Evolutionary conservation across 2,329 filamentous ascomycete species (phyloP).

Genomic region (Neonectria faginata): DNA sequence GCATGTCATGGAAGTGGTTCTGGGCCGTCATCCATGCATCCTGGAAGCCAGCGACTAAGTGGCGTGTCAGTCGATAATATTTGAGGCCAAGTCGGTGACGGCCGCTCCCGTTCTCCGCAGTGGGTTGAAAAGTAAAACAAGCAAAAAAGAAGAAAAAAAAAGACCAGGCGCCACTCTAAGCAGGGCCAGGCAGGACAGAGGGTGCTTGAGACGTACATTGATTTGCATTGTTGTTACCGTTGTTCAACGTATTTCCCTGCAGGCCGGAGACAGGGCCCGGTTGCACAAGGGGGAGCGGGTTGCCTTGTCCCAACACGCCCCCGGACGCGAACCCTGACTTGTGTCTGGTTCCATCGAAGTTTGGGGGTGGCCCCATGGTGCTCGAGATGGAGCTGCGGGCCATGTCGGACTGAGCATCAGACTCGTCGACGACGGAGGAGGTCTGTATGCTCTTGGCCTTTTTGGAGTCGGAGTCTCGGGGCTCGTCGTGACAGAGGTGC

Average conservation of each 20-base stretch:
- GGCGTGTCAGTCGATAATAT: conserved; percentile 45
- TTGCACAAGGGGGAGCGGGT: conserved; percentile 76
- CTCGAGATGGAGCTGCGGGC: conserved; percentile 66
- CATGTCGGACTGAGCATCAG: conserved; percentile 63
- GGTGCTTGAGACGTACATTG: conserved; percentile 72
- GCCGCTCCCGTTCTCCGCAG: conserved; percentile 42
- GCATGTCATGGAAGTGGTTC: conserved; percentile 87
- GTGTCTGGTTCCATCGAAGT: conserved; percentile 51
- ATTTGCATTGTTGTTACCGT: conserved; percentile 70
- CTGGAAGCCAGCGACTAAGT: conserved; percentile 79
- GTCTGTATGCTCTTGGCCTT: conserved; percentile 73
- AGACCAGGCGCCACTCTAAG: conserved; percentile 30
- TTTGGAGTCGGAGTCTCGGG: conserved; percentile 84
- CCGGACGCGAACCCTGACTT: conserved; percentile 59
- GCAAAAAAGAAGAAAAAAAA: conserved; percentile 33
- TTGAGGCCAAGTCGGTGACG: conserved; percentile 37
- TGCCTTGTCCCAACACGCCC: conserved; percentile 61
- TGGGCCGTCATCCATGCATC: conserved; percentile 85
- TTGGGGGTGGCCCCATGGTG: conserved; percentile 68
- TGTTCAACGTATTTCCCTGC: conserved; percentile 68
- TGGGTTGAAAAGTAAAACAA: conserved; percentile 42
- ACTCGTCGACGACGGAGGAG: conserved; percentile 70
- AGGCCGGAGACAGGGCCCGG: conserved; percentile 75
- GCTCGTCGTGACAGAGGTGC: conserved; percentile 97
- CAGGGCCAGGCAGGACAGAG: conserved; percentile 35